These are phyloP conservation scores for Oryza coarctata DNA, from an alignment of 176 grass and related monocot species.

Conservation along the genomic window DNA sequence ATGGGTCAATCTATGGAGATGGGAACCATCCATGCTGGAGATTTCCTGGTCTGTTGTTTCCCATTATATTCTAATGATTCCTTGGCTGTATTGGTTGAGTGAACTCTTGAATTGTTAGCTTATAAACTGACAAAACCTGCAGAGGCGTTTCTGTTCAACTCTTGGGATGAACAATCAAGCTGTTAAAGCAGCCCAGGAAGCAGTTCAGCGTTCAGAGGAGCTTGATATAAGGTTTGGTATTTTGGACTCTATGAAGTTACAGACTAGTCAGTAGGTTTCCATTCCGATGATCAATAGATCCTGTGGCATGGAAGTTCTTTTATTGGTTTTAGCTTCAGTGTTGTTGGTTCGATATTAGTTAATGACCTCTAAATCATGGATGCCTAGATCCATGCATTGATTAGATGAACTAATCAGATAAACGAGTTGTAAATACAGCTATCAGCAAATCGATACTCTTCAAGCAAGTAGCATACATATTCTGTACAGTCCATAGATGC, in stretches of 20 bases:
- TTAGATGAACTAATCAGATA: neutral
- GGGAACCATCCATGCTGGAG: conserved; percentile 84
- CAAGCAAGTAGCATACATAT: neutral
- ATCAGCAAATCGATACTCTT: neutral
- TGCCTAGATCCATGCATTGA: neutral
- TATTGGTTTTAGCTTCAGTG: neutral
- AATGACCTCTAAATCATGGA: neutral
- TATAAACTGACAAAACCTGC: conserved; percentile 38
- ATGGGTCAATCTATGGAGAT: conserved; percentile 98
- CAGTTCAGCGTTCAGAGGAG: conserved; percentile 67
- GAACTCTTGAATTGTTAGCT: neutral
- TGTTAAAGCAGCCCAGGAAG: conserved; percentile 91
- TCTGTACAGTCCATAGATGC: neutral
- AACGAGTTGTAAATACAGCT: neutral
- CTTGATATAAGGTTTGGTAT: conserved; percentile 80
- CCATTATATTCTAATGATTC: neutral
- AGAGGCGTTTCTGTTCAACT: conserved; percentile 90
- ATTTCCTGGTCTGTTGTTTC: conserved; percentile 69
- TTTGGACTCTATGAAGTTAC: neutral
- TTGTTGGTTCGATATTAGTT: neutral
- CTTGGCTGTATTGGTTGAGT: neutral
- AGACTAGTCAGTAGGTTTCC: neutral
- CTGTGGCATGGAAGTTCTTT: neutral
- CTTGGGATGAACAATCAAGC: conserved; percentile 88
- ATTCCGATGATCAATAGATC: neutral